Percentiles rank a stretch among this genome's conserved stretches.
Evolutionary conservation across 345 rosid species (phyloP).

Genomic region (Citropsis articulata): DNA sequence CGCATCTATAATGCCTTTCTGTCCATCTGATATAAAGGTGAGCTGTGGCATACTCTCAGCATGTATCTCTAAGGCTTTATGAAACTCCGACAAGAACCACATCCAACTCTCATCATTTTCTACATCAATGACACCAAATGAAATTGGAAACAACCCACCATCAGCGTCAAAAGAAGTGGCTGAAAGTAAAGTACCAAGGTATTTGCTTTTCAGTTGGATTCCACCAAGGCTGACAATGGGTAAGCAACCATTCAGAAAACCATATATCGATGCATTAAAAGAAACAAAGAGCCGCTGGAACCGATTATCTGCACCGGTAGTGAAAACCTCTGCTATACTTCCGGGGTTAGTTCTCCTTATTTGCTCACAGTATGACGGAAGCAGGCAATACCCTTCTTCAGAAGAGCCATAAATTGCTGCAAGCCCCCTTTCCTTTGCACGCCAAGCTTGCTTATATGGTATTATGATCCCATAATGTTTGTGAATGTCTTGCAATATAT

Average conservation of each 20-base stretch:
- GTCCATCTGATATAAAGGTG: slow-evolving; percentile 40
- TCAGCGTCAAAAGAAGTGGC: slow-evolving; percentile 57
- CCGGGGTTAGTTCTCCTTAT: slow-evolving; percentile 47
- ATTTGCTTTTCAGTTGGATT: slow-evolving; percentile 49
- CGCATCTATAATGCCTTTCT: slow-evolving; percentile 39
- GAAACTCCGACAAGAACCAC: slow-evolving; percentile 60
- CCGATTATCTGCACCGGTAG: slow-evolving; percentile 43
- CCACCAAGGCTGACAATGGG: slow-evolving; percentile 49
- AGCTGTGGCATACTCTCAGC: slow-evolving; percentile 32
- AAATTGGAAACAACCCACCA: slow-evolving; percentile 55
- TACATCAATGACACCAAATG: slow-evolving; percentile 50
- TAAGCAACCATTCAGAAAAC: slow-evolving; percentile 53
- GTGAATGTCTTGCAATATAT: slow-evolving; percentile 51
- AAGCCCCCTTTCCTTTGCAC: slow-evolving; percentile 60
- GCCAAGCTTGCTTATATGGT: slow-evolving; percentile 66
- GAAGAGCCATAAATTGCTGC: slow-evolving; percentile 61
- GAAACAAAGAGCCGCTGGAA: slow-evolving; percentile 52
- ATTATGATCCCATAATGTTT: slow-evolving; percentile 48
- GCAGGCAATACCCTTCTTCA: slow-evolving; percentile 56
- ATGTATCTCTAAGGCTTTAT: slow-evolving; percentile 40
- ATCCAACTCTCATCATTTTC: slow-evolving; percentile 55
- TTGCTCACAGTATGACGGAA: slow-evolving; percentile 49
- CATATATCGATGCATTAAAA: slow-evolving; percentile 38
- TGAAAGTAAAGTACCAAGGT: slow-evolving; percentile 50
- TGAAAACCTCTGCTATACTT: slow-evolving; percentile 46